Base-by-base conservation (phyloP, 495 filamentous ascomycete species). In the Aspergillus coremiiformis region DNA sequence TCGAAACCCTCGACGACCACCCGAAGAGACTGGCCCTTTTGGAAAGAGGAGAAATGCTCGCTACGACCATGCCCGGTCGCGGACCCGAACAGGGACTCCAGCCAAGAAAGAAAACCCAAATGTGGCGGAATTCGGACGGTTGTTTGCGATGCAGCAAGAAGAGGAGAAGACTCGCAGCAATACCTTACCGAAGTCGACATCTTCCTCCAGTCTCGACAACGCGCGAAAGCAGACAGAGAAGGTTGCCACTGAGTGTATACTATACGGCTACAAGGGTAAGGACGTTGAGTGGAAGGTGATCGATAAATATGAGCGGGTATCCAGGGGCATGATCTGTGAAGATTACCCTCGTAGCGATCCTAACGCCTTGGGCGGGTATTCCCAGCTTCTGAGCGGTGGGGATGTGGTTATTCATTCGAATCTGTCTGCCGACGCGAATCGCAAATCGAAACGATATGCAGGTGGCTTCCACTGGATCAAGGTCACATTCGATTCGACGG, bases 391-490 rank as follows among this genome's bases (percentile, higher is more conserved):
- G 20, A 74, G 69, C 61, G 72, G 70, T 39, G 82, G 85, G 57
- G 81, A 87, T 65, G 75, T 84, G 27, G 79, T 83, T 1, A 75
- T 82, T 32, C 77, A 80, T 20, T 65, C 75, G 39, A 73, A 79
- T 5, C 64, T 94, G 15, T 84, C 87, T 14, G 64, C 76, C 22
- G 78, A 81, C 29, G 88, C 92, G 57, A 82, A 87, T 55, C 75
- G 73, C 49, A 86, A 89, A 63, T 84, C 88, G 52, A 87, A 86
- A 67, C 77, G 73, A 43, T 86, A 85, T 54, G 82, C 83, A 19
- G 84, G 88, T 48, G 90, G 90, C 14, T 78, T 83, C 53, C 81
- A 90, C 69, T 96, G 90, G 90, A 87, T 96, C 58, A 95, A 95
- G 61, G 77, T 96, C 46, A 96, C 90, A 1, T 96, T 92, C 57